Base-by-base conservation (phyloP, 768 basidiomycete genomes). In the Boletus reticuloceps region DNA sequence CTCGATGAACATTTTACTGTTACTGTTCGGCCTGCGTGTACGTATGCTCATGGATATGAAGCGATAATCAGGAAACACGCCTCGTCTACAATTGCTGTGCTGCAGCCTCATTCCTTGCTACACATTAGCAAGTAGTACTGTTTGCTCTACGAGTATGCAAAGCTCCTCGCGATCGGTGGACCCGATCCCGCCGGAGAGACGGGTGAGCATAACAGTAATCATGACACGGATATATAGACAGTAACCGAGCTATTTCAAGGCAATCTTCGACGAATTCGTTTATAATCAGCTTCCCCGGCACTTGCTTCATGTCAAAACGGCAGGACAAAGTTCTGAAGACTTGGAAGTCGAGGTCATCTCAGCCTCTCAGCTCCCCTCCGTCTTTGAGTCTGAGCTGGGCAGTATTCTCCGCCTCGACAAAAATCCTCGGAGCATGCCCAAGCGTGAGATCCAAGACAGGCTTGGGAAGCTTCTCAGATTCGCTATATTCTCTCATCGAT, bases 401-500 rank as follows among this genome's bases (percentile, higher is more conserved):
- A 2, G 10, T 9, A 53, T 58, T 25, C 46, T 60, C 44, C 49
- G 49, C 19, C 45, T 39, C 1, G 49, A 60, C 52, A 37, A 44
- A n/a, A 48, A 34, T 31, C 52, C 31, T n/a, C n/a, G n/a, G 14
- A 49, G 37, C 14, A 29, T 47, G 40, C 13, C 51, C 6, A 51
- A 29, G 8, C 6, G 8, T n/a, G 45, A 48, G 16, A 41, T 61
- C 39, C 42, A 14, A 22, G 17, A 42, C 6, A n/a, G 16, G 20
- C 60, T 61, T 11, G 50, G 32, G 20, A 17, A 42, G 0, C 6
- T 56, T 1, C 59, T 61, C 7, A 50, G 31, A 25, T 62, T 58
- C 6, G 60, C 60, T 29, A 54, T 62, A 20, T 58, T 62, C 20
- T 62, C 60, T 17, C 61, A 62, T 22, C 39, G 61, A 29, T 62